Conservation (phyloP, 2,329 filamentous ascomycete species). For the Pseudogymnoascus sp. region DNA sequence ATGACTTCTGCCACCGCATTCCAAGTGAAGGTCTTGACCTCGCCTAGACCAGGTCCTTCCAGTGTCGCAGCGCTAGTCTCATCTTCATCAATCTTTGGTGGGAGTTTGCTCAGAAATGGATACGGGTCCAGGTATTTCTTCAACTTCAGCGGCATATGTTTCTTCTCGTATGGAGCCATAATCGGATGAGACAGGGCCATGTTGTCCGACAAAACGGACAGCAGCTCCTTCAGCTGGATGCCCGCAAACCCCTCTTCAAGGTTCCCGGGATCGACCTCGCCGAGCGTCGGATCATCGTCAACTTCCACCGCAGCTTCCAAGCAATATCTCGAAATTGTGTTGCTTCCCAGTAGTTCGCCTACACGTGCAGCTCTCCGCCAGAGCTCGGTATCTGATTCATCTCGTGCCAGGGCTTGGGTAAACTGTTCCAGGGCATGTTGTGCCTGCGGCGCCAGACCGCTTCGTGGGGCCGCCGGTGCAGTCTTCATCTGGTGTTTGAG, state of each 20-base stretch:
- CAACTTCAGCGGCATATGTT: conserved; percentile 43
- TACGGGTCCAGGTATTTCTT: conserved; percentile 53
- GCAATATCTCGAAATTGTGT: conserved; percentile 52
- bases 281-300: conserved; percentile 57
- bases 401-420: conserved; percentile 52
- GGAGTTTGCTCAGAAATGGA: conserved; percentile 41
- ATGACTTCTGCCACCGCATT: conserved; percentile 23
- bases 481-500: conserved; percentile 47
- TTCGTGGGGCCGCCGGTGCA: conserved; percentile 29
- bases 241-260: conserved; percentile 57
- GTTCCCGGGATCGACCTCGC: conserved; percentile 55
- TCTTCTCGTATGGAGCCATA: conserved; percentile 50
- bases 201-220: conserved; percentile 47
- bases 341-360: conserved; percentile 50
- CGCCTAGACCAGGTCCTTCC: conserved; percentile 4
- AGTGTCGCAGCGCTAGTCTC: background rate
- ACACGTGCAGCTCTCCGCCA: conserved; percentile 56
- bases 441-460: conserved; percentile 24
- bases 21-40: conserved; percentile 21
- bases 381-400: conserved; percentile 60
- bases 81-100: background rate
- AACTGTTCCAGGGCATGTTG: conserved; percentile 48
- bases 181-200: conserved; percentile 53
- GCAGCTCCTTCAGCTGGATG: conserved; percentile 50
- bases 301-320: conserved; percentile 60